Evolutionary conservation across 306 rosid genomes (phyloP), one percentile per base, ranked within the genome.

Genomic region (Acacia acuminata): DNA sequence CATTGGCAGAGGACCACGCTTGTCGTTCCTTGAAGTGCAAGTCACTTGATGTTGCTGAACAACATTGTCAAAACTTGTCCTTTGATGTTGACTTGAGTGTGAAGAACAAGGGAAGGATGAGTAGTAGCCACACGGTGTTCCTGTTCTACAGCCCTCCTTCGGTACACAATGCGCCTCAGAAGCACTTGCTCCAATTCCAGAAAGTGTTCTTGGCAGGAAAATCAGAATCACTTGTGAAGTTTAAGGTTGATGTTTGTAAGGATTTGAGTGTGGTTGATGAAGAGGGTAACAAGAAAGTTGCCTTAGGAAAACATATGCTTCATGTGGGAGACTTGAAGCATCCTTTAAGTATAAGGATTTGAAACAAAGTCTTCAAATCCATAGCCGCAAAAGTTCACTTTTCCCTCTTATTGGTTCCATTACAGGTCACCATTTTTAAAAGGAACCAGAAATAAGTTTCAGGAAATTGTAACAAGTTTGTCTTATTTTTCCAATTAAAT

Each of bases 211-310:
- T 94, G 64, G 53, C 85, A 1, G 89, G 87, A 70, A 84, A 85
- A 82, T 78, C 89, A 30, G 91, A 85, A 58, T 66, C 93, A 20
- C 34, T 82, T 36, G 94, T 94, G 34, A 93, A 75, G 83, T 94
- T 96, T 78, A 88, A 84, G 66, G 93, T 96, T 17, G 91, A 89
- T 86, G 94, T 96, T 66, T 96, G 99, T 82, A 92, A 94, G 82
- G 97, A 96, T 84, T 85, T 96, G 87, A 92, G 94, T 63, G 88
- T 94, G 48, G 94, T 90, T 61, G 99, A 96, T 88, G 99, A 96
- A 84, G 55, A 73, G 73, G 99, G 99, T 79, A 89, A 81, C 48
- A 78, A 92, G 72, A 96, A 90, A 82, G 89, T 96, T 79, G 94
- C 94, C 5, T 79, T 94, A 81, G 99, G 99, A 69, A 78, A 81